Conservation (phyloP, 2,329 filamentous ascomycete species). For the Paecilomyces formosus region DNA sequence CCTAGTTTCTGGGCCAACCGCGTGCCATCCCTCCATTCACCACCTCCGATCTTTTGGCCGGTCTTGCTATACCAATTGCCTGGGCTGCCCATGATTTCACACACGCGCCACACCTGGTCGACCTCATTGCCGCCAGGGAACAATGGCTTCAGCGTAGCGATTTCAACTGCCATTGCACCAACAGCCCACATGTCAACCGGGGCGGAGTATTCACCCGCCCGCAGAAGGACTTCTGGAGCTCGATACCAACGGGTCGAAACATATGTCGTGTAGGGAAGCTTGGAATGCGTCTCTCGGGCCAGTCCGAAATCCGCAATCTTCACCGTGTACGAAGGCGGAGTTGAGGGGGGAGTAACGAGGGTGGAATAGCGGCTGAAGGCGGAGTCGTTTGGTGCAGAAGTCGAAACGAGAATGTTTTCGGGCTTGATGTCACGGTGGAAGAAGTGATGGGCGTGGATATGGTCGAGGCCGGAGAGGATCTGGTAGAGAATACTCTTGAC, state of each 20-base stretch:
- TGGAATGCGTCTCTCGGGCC: constrained; percentile 94
- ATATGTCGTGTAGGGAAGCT: constrained; percentile 94
- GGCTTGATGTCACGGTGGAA: constrained; percentile 99
- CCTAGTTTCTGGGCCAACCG: constrained; percentile 89
- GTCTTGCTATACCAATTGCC: constrained; percentile 97
- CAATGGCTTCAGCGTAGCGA: constrained; percentile 90
- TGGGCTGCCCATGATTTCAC: constrained; percentile 98
- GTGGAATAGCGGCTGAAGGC: constrained; percentile 90
- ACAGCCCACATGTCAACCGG: constrained; percentile 98
- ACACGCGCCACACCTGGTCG: constrained; percentile 97
- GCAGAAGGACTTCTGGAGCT: constrained; percentile 85
- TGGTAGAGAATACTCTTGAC: constrained; percentile 98
- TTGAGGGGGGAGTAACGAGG: constrained; percentile 88
- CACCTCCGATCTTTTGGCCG: constrained; percentile 78
- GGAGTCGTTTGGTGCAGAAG: constrained; percentile 77
- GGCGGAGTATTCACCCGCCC: constrained; percentile 93
- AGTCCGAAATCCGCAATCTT: constrained; percentile 98
- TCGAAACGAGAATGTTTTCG: constrained; percentile 96
- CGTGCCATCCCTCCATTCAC: constrained; percentile 94
- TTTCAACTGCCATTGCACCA: constrained; percentile 96
- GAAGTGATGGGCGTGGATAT: constrained; percentile 95
- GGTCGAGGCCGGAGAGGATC: constrained; percentile 91
- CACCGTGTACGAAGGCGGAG: constrained; percentile 86
- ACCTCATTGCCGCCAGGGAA: constrained; percentile 98
- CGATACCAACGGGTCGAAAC: constrained; percentile 95